Evolutionary conservation across 2,329 filamentous ascomycete genomes (phyloP).

Genomic region (Nemania sp.): DNA sequence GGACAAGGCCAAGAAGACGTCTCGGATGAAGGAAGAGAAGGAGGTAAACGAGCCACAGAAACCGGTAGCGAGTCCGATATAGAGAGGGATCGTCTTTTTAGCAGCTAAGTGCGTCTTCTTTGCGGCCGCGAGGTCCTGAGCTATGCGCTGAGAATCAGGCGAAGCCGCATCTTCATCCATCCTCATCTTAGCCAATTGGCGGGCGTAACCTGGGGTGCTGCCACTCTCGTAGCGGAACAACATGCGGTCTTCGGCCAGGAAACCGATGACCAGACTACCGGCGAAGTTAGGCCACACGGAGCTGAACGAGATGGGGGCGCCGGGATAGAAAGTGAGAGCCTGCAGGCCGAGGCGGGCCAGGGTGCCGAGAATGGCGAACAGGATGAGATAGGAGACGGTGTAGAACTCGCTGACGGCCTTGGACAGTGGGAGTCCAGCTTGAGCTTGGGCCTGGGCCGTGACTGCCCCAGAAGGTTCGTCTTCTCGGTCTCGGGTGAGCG

Average conservation of each 20-base stretch:
- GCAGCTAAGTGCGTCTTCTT: conserved; percentile 62
- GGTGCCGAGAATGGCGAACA: conserved; percentile 85
- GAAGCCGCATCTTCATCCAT: conserved; percentile 45
- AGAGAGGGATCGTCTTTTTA: conserved; percentile 88
- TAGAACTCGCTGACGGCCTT: conserved; percentile 62
- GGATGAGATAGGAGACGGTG: conserved; percentile 77
- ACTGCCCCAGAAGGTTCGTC: neutral
- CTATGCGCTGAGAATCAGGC: conserved; percentile 17
- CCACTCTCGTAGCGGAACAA: conserved; percentile 74
- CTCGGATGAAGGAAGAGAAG: conserved; percentile 84
- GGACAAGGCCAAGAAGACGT: conserved; percentile 76
- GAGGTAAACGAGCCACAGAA: conserved; percentile 91
- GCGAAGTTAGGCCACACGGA: conserved; percentile 87
- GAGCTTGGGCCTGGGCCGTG: conserved; percentile 1
- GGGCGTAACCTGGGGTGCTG: conserved; percentile 46
- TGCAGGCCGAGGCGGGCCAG: conserved; percentile 80
- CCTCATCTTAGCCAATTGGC: conserved; percentile 39
- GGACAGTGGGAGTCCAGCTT: conserved; percentile 48
- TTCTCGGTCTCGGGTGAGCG: neutral
- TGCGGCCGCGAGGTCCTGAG: conserved; percentile 46
- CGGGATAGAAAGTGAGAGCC: conserved; percentile 77
- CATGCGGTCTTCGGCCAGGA: conserved; percentile 76
- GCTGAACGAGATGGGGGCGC: conserved; percentile 72
- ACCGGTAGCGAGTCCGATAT: conserved; percentile 82
- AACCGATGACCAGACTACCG: conserved; percentile 83